Conservation (phyloP, 352 stramenopile genomes). For the Globisporangium mamillatum region DNA sequence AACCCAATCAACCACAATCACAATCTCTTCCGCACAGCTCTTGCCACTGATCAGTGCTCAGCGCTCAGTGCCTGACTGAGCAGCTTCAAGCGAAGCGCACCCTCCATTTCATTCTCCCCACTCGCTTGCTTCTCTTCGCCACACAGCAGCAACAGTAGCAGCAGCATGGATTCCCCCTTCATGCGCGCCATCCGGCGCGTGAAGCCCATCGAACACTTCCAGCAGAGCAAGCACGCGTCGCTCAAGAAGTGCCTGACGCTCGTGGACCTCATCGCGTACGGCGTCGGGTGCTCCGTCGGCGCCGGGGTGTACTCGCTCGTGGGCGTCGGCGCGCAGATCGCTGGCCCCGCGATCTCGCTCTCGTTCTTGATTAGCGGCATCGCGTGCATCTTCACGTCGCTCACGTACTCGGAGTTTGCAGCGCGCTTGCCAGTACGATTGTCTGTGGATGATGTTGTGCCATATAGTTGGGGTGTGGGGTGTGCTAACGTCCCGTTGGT, state of each 20-base stretch:
- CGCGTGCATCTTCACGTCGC: constrained; percentile 89
- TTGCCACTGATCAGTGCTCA: background rate
- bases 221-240: constrained; percentile 25
- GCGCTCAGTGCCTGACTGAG: too few species aligned
- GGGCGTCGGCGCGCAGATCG: constrained; percentile 80
- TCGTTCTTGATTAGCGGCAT: constrained; percentile 88
- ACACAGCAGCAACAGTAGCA: background rate
- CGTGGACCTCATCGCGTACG: constrained; percentile 83
- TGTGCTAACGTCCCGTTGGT: background rate
- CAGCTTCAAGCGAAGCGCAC: background rate
- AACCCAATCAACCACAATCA: background rate
- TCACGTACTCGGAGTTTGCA: constrained; percentile 90
- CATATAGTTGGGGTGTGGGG: background rate
- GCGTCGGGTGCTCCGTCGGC: constrained; percentile 88
- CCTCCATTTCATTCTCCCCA: background rate
- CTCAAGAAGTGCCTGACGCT: constrained; percentile 74
- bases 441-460: background rate
- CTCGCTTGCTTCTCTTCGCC: background rate
- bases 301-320: constrained; percentile 93
- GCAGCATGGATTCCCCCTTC: constrained; percentile 41
- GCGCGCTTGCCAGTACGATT: constrained; percentile 69
- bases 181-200: constrained; percentile 53
- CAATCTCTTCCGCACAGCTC: background rate
- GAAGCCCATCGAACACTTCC: constrained; percentile 65
- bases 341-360: constrained; percentile 86